Evolutionary conservation across 2,329 filamentous ascomycete species (phyloP).

Genomic region (Cordyceps militaris): DNA sequence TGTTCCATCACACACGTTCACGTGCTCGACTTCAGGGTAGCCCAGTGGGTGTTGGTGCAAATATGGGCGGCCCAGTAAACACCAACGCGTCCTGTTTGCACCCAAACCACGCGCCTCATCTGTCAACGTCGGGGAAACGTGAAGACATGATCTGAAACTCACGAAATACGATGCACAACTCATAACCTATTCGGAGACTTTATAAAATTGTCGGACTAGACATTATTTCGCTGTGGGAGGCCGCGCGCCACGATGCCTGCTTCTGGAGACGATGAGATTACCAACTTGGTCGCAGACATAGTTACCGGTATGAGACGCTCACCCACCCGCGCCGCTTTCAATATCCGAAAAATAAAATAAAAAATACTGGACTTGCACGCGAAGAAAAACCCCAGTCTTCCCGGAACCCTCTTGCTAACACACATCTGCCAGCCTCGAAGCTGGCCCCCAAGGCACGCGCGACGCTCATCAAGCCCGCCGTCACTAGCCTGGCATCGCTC

Average conservation of each 20-base stretch:
- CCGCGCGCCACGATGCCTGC: slow-evolving; percentile 16
- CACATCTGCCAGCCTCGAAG: slow-evolving; percentile 41
- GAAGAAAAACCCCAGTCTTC: no score
- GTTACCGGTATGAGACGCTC: slow-evolving; percentile 17
- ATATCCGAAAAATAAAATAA: not conserved
- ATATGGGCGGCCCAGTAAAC: not conserved
- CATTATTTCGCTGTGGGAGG: not conserved
- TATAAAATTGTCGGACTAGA: not conserved
- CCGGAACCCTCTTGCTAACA: no score
- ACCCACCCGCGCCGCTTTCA: not conserved
- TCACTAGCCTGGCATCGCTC: slow-evolving; percentile 55
- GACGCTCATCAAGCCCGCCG: slow-evolving; percentile 53
- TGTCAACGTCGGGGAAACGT: not conserved
- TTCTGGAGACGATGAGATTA: slow-evolving; percentile 26
- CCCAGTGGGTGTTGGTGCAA: not conserved
- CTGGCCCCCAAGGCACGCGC: slow-evolving; percentile 59
- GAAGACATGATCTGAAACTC: not conserved
- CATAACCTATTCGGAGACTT: not conserved
- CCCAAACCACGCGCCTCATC: not conserved
- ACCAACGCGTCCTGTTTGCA: not conserved
- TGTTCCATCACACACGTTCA: not conserved
- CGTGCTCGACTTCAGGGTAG: not conserved
- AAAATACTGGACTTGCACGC: no score
- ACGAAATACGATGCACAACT: not conserved
- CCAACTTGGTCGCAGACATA: slow-evolving; percentile 31